Percentiles rank a stretch among this genome's conserved stretches.
phyloP scores from a whole-genome alignment of 176 grass and related monocot genomes.

The Dactylis glomerata region DNA sequence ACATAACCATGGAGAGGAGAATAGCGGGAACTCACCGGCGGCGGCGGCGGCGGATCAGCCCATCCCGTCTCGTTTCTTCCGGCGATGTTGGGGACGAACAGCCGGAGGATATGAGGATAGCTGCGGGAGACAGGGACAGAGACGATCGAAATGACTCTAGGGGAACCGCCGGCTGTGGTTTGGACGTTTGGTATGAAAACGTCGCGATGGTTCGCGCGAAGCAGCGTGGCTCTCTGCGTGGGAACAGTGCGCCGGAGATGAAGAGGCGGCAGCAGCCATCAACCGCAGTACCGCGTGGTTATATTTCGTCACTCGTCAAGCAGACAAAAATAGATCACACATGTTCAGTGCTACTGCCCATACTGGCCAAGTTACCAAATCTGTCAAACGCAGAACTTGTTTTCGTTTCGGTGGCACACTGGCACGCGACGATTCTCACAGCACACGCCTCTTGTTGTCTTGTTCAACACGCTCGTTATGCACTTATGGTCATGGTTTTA shows the following conservation, averaged over 20 bases:
- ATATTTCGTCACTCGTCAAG: neutral
- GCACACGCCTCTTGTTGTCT: no score
- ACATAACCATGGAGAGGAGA: neutral
- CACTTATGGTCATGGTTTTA: no score
- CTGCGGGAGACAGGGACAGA: neutral
- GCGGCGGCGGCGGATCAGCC: neutral
- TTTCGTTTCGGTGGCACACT: neutral
- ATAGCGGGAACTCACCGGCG: conserved; percentile 1
- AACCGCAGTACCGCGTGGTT: neutral
- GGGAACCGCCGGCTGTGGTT: neutral
- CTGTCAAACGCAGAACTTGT: neutral
- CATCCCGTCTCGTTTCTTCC: neutral
- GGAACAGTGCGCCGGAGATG: neutral
- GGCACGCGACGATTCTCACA: no score
- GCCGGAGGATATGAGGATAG: neutral
- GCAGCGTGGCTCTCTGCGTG: neutral
- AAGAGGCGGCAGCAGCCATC: neutral
- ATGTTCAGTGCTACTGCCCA: no score
- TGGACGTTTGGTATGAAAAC: conserved; percentile 12
- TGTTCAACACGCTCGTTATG: no score
- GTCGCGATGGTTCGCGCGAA: neutral
- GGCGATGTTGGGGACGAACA: neutral
- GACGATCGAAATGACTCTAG: no score
- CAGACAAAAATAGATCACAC: no score
- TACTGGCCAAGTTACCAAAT: neutral